Percentiles rank a stretch among this genome's conserved stretches.
Conservation (phyloP, 2,329 filamentous ascomycete genomes). For the Trichoderma endophyticum region DNA sequence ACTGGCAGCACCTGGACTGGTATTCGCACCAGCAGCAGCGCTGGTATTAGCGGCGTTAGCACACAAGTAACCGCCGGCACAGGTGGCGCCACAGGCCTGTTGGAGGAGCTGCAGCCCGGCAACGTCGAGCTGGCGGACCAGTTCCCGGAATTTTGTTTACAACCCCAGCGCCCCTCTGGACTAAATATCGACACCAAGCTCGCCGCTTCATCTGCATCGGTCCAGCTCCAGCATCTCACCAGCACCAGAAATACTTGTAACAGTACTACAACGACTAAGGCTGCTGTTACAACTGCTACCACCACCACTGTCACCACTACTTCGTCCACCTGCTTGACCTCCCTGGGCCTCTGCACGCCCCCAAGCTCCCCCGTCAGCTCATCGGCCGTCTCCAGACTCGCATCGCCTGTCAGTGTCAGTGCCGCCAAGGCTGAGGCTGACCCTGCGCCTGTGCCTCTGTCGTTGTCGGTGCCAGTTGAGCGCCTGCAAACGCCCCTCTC, state of each 20-base stretch:
- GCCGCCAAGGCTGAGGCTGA: neutral
- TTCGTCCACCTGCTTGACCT: neutral
- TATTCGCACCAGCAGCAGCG: neutral
- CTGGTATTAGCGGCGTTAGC: neutral
- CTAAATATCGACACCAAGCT: neutral
- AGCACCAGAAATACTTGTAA: neutral
- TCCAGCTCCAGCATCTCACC: neutral
- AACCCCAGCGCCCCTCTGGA: constrained; percentile 6
- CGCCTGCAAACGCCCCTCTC: constrained; percentile 10
- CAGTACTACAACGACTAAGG: neutral
- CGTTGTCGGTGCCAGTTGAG: neutral
- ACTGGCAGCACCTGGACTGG: neutral
- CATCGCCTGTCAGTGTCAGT: constrained; percentile 4
- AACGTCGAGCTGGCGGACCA: constrained; percentile 16
- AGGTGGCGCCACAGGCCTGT: neutral
- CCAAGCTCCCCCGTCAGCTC: constrained; percentile 4
- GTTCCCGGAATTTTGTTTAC: constrained; percentile 20
- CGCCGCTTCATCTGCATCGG: neutral
- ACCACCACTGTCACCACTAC: neutral
- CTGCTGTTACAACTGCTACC: neutral
- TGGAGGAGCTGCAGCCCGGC: constrained; percentile 18
- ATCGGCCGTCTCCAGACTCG: constrained; percentile 9
- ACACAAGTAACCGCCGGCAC: neutral
- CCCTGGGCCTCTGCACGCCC: constrained; percentile 6
- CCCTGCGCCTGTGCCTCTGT: neutral